These are phyloP conservation scores for Botryosphaeria dothidea DNA, from an alignment of 2,329 filamentous ascomycete genomes.

Conservation along the genomic window DNA sequence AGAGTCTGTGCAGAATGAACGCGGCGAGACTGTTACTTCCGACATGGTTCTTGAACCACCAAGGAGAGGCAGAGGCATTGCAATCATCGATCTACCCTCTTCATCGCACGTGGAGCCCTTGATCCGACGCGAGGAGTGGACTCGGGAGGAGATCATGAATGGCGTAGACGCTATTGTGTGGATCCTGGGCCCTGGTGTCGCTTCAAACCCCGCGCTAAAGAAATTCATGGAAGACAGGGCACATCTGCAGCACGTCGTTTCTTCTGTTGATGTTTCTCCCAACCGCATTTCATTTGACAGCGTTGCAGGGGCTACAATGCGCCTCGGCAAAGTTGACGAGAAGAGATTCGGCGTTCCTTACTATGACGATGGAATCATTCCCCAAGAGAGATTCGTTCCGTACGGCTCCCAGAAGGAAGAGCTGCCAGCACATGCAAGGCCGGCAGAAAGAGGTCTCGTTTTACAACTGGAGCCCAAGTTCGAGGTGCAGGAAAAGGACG, in stretches of 20 bases:
- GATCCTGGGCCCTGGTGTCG: constrained; percentile 73
- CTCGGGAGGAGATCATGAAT: constrained; percentile 62
- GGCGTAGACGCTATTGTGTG: constrained; percentile 73
- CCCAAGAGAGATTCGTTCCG: constrained; percentile 33
- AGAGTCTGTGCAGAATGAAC: constrained; percentile 60
- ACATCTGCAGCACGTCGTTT: constrained; percentile 72
- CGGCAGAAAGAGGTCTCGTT: constrained; percentile 44
- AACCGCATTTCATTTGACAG: constrained; percentile 74
- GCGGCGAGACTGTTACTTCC: constrained; percentile 72
- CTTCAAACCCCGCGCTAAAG: constrained; percentile 62
- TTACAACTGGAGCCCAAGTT: constrained; percentile 51
- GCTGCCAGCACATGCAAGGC: constrained; percentile 25
- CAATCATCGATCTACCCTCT: constrained; percentile 77
- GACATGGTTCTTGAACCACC: constrained; percentile 79
- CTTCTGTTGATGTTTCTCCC: constrained; percentile 70
- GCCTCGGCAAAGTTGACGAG: constrained; percentile 71
- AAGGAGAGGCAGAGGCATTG: constrained; percentile 70
- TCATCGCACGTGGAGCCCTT: constrained; percentile 69
- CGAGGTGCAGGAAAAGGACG: constrained; percentile 35
- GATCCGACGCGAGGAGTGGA: constrained; percentile 72
- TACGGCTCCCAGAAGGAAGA: constrained; percentile 23
- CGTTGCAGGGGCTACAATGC: constrained; percentile 65
- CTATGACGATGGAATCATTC: constrained; percentile 53
- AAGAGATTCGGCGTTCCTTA: constrained; percentile 71
- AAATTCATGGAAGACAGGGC: constrained; percentile 67